phyloP scores from a whole-genome alignment of 2,329 filamentous ascomycete species.

The Herpomyces periplanetae region DNA sequence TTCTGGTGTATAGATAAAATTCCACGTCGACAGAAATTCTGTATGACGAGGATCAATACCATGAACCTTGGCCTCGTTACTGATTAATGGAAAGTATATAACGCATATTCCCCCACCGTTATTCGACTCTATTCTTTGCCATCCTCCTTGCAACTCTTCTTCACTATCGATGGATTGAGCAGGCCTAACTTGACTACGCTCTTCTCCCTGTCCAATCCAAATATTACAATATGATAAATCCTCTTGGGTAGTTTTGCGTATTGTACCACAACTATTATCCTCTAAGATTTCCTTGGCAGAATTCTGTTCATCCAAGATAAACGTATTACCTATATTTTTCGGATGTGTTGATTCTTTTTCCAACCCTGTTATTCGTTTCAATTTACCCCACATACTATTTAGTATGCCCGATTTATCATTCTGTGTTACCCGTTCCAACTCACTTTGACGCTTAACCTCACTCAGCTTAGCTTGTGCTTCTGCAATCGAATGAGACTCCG shows the following conservation, averaged over 20 bases:
- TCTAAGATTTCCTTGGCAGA: too few species aligned
- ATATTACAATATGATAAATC: constrained; percentile 67
- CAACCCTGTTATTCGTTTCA: constrained; percentile 4
- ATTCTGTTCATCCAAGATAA: too few species aligned
- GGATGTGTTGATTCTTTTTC: constrained; percentile 6
- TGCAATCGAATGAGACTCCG: constrained; percentile 17
- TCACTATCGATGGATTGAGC: constrained; percentile 15
- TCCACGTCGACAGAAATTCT: constrained; percentile 85
- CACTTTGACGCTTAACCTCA: too few species aligned
- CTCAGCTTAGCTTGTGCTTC: constrained; percentile 25
- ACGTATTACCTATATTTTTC: too few species aligned
- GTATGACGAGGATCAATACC: constrained; percentile 45
- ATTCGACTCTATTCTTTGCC: constrained; percentile 27
- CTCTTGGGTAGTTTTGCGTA: constrained; percentile 3
- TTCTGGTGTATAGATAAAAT: constrained; percentile 72
- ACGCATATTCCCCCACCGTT: constrained; percentile 42
- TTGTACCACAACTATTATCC: too few species aligned
- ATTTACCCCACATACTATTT: constrained; percentile 2
- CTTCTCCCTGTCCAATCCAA: constrained; percentile 57
- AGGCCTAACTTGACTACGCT: constrained; percentile 17
- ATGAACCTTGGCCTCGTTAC: constrained; percentile 35
- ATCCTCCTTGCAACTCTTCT: constrained; percentile 15
- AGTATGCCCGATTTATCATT: constrained; percentile 11
- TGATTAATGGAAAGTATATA: constrained; percentile 56
- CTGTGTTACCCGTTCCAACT: too few species aligned